These are phyloP conservation scores for Aspergillus bridgeri DNA, from an alignment of 495 filamentous ascomycete genomes.

Conservation along the genomic window DNA sequence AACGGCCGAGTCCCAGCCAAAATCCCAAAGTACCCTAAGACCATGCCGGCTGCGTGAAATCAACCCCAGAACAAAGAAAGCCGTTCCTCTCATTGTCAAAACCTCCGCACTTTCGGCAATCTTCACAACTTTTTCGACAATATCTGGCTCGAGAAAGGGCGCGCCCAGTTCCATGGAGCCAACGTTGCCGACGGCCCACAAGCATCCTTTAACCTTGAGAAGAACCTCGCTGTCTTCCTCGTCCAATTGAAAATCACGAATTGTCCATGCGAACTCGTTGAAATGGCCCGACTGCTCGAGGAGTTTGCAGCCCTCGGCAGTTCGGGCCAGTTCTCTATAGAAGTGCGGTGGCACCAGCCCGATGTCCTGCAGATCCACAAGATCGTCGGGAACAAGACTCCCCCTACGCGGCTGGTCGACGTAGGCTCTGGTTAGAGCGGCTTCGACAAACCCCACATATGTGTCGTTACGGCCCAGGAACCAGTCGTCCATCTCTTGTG, in stretches of 20 bases:
- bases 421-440: slow-evolving; percentile 87
- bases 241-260: slow-evolving; percentile 77
- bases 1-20: slow-evolving; percentile 89
- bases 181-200: slow-evolving; percentile 98
- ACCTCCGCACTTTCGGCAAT: slow-evolving; percentile 87
- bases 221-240: slow-evolving; percentile 83
- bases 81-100: slow-evolving; percentile 88
- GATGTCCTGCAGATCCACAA: slow-evolving; percentile 56
- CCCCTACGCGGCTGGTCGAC: slow-evolving; percentile 51
- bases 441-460: slow-evolving; percentile 93
- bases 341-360: slow-evolving; percentile 89
- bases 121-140: slow-evolving; percentile 76
- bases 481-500: slow-evolving; percentile 99
- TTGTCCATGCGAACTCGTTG: slow-evolving; percentile 83
- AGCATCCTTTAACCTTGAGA: slow-evolving; percentile 90
- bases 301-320: slow-evolving; percentile 84
- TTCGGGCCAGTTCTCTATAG: slow-evolving; percentile 91
- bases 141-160: slow-evolving; percentile 81
- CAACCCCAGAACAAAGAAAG: slow-evolving; percentile 91
- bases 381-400: slow-evolving; percentile 48
- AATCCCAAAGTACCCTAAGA: slow-evolving; percentile 77
- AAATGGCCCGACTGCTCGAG: slow-evolving; percentile 93
- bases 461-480: slow-evolving; percentile 92
- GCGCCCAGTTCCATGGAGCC: slow-evolving; percentile 97
- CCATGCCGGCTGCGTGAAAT: slow-evolving; percentile 92